phyloP scores from a whole-genome alignment of 352 stramenopile species.

The Aphanomyces astaci region DNA sequence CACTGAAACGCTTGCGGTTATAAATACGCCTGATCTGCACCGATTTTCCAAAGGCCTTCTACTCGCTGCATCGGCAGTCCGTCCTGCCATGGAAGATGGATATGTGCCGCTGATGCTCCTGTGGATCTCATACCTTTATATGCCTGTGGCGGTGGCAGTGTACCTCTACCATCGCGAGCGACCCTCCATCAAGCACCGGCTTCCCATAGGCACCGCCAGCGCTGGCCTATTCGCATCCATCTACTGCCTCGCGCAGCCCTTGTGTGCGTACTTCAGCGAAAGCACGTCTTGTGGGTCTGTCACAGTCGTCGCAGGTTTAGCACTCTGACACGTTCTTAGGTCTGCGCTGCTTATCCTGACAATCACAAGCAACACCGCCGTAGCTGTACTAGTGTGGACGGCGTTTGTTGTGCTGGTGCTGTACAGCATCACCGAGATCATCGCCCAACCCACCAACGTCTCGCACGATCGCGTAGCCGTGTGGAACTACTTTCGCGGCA shows the following conservation, averaged over 20 bases:
- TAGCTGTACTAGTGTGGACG: slow-evolving; percentile 11
- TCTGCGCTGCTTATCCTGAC: slow-evolving; percentile 1
- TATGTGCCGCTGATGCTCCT: slow-evolving; percentile 2
- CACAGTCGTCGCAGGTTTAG: too few relatives aligned
- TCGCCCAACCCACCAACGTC: slow-evolving; percentile 1
- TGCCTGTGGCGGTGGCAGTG: slow-evolving; percentile 11
- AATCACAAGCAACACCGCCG: not conserved
- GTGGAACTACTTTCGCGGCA: slow-evolving; percentile 21
- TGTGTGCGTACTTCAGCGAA: not conserved
- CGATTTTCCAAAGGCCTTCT: too few relatives aligned
- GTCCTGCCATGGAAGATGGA: not conserved
- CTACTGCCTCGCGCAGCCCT: slow-evolving; percentile 15
- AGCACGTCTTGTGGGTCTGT: not conserved
- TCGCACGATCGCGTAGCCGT: slow-evolving; percentile 9
- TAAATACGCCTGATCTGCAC: too few relatives aligned
- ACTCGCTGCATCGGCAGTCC: too few relatives aligned
- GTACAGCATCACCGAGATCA: slow-evolving; percentile 23
- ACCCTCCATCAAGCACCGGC: slow-evolving; percentile 8
- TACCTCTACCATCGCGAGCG: not conserved
- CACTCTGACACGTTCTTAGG: too few relatives aligned
- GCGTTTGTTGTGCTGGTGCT: slow-evolving; percentile 19
- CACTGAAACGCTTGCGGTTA: too few relatives aligned
- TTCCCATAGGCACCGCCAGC: slow-evolving; percentile 14
- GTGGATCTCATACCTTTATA: slow-evolving; percentile 16
- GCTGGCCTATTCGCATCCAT: slow-evolving; percentile 2